Percentiles rank a stretch among this genome's conserved stretches.
Conservation (phyloP, 2,329 filamentous ascomycete species). For the Fusarium sp. region DNA sequence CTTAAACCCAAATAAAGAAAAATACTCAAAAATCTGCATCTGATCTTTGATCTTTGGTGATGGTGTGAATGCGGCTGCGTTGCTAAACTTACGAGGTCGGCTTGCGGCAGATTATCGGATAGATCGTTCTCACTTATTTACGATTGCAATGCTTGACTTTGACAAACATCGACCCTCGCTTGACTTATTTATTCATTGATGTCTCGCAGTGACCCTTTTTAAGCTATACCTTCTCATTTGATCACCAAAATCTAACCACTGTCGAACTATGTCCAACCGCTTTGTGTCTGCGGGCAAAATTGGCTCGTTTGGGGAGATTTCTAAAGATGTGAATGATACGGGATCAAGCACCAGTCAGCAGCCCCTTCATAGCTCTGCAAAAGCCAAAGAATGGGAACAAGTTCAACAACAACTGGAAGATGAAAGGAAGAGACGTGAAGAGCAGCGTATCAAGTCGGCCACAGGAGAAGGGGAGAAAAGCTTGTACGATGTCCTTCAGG, state of each 20-base stretch:
- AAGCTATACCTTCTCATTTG: neutral
- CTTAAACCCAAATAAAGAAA: neutral
- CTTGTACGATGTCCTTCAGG: constrained; percentile 80
- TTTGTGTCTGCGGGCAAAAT: constrained; percentile 69
- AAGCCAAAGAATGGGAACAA: constrained; percentile 67
- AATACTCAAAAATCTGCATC: neutral
- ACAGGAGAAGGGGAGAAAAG: constrained; percentile 64
- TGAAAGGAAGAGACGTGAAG: constrained; percentile 65
- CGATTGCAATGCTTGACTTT: neutral
- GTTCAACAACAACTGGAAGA: constrained; percentile 74
- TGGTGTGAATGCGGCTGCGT: neutral
- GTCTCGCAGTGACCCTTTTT: neutral
- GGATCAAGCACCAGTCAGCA: constrained; percentile 17
- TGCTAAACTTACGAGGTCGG: neutral
- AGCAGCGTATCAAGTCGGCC: constrained; percentile 58
- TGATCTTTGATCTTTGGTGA: neutral
- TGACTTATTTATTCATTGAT: neutral
- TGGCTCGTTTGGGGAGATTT: constrained; percentile 38
- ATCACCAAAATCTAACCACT: neutral
- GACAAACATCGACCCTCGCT: neutral
- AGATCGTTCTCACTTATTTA: neutral
- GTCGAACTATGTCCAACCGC: constrained; percentile 60
- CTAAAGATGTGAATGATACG: constrained; percentile 34
- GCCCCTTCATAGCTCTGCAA: constrained; percentile 37
- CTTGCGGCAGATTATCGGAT: constrained; percentile 30